Base-by-base conservation (phyloP, 805 yeast species). In the Saccharomycopsis olivae region DNA sequence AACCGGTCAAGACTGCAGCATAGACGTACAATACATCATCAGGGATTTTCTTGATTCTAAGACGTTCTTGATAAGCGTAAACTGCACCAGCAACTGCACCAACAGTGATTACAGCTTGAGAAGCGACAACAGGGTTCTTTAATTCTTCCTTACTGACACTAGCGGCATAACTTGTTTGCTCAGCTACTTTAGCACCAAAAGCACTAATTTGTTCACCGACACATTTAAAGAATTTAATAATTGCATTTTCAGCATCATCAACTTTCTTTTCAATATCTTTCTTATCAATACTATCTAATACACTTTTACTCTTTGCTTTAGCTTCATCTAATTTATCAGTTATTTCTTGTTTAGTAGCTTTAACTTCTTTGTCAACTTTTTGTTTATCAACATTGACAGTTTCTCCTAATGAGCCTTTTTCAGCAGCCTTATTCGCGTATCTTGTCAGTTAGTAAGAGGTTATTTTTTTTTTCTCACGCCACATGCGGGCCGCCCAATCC, bases 221-320 rank as follows among this genome's bases (percentile, higher is more conserved):
- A 24, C 84, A 78, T 56, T 78, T 77, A 43, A 92, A 64, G 43
- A 95, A 84, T 47, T 79, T 78, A 36, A 86, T 69, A 17, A 85
- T 68, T 23, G 78, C 73, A 46, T 73, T 75, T 57, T 92, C 97
- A 36, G 73, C 69, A 41, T 83, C 92, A 20, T 52, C 53, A 9
- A 55, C 50, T 46, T 56, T 53, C 43, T 53, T 50, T 14, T 54
- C 51, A 5, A 57, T 50, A 36, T 55, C 56, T 33, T 53, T 58
- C 46, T 59, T 56, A 40, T 56, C 55, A 33, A 56, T 42, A 43
- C 54, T 58, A 16, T 59, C 58, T 20, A 53, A 49, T 18, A 50
- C 53, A 49, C 51, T 47, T 32, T 53, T 51, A 24, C 59, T 61
- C 30, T 62, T 58, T 38, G 58, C 54, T 29, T 50, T 49, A 18